Conservation (phyloP, 169 alveolate genomes). For the Plasmodium blacklocki region DNA sequence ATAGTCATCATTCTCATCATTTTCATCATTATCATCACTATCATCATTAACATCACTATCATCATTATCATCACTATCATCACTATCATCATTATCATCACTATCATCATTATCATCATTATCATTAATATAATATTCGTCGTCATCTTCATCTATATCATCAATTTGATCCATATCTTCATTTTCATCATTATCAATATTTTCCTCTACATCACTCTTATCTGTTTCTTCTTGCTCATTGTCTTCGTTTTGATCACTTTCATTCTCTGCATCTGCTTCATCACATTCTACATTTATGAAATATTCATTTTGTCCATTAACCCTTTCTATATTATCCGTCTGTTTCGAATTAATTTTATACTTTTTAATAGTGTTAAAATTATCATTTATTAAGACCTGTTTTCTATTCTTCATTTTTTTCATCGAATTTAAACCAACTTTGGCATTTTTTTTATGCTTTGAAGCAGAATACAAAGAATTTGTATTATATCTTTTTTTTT, state of each 20-base stretch:
- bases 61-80: slow-evolving; percentile 4
- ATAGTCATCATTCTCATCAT: background rate
- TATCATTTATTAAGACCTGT: slow-evolving; percentile 53
- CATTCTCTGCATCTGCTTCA: slow-evolving; percentile 36
- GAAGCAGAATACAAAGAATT: slow-evolving; percentile 6
- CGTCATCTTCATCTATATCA: slow-evolving; percentile 14
- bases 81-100: background rate
- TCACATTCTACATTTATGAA: slow-evolving; percentile 11
- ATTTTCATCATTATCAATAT: slow-evolving; percentile 7
- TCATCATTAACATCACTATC: background rate
- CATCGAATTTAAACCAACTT: background rate
- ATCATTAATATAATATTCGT: slow-evolving; percentile 9
- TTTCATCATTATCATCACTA: background rate
- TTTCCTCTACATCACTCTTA: slow-evolving; percentile 18
- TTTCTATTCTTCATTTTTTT: slow-evolving; percentile 18
- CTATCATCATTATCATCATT: slow-evolving; percentile 11
- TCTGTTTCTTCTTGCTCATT: slow-evolving; percentile 20
- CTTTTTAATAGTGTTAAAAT: slow-evolving; percentile 25
- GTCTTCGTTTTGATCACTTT: slow-evolving; percentile 6
- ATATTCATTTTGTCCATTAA: background rate
- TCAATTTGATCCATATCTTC: slow-evolving; percentile 13
- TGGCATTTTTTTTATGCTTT: slow-evolving; percentile 9
- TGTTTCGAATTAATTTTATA: background rate
- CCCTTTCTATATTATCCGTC: slow-evolving; percentile 1
- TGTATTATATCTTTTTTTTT: slow-evolving; percentile 7